phyloP scores from a whole-genome alignment of 768 basidiomycete genomes.

The Lyophyllum shimeji region DNA sequence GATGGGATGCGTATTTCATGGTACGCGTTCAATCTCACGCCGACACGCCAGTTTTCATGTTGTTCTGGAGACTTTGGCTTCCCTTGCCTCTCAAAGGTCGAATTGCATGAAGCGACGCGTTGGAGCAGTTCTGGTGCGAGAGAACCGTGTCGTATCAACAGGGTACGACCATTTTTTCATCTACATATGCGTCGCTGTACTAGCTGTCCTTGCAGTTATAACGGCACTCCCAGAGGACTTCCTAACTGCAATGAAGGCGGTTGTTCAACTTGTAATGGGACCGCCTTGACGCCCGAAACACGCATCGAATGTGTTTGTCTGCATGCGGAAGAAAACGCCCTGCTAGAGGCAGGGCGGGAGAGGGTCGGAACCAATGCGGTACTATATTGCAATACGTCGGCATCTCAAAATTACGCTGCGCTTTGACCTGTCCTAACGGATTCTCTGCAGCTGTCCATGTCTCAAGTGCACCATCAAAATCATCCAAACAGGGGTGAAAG shows the following conservation, averaged over 20 bases:
- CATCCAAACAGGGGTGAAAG: conserved; percentile 89
- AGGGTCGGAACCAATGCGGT: conserved; percentile 79
- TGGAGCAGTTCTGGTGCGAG: conserved; percentile 88
- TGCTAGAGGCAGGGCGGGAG: conserved; percentile 92
- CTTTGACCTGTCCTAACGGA: conserved; percentile 1
- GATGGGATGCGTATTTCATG: conserved; percentile 99
- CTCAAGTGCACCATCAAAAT: conserved; percentile 97
- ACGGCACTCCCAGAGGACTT: conserved; percentile 91
- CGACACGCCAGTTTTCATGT: neutral
- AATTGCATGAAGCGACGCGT: conserved; percentile 99
- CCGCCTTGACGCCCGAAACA: conserved; percentile 39
- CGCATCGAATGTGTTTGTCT: conserved; percentile 87
- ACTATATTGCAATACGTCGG: conserved; percentile 98
- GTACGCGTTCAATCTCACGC: conserved; percentile 35
- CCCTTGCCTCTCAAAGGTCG: conserved; percentile 83
- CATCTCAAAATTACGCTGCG: neutral
- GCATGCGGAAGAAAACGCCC: conserved; percentile 97
- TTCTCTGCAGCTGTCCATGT: conserved; percentile 81
- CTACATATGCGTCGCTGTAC: neutral
- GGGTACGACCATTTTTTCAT: conserved; percentile 46
- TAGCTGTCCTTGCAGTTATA: conserved; percentile 61
- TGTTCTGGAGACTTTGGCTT: conserved; percentile 73
- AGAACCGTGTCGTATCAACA: conserved; percentile 75
- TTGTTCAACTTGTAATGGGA: conserved; percentile 76
- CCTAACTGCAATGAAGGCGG: conserved; percentile 92